Evolutionary conservation across 352 stramenopile species (phyloP), one percentile per base, ranked within the genome.

Genomic region (Pythium phragmitis): DNA sequence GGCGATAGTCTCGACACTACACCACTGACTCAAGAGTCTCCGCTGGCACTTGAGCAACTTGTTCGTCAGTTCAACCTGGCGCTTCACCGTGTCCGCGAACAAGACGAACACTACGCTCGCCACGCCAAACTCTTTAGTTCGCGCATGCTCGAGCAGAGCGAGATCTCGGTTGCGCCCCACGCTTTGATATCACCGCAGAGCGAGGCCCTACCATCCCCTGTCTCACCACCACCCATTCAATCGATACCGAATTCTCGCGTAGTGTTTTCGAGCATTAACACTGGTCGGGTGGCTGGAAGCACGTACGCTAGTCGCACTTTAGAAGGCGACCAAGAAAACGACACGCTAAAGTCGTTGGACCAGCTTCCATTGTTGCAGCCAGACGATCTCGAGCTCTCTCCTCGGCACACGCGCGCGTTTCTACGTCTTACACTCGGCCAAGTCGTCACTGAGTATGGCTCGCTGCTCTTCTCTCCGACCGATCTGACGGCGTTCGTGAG

Each of bases 51-150:
- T 11, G 23, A 74, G 9, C 56, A 70, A 34, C 68, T 69, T 9
- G 34, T 57, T 1, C 63, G 17, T 14, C 63, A 74, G 36, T 88
- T 77, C 43, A 61, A 76, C 17, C 51, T 70, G 7, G 60, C 79
- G 28, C 19, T 89, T 14, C 51, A 33, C 4, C 61, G 61, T 21
- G 79, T 91, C 21, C 78, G 78, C 1, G 42, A 63, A 8, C 79
- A 91, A 56, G 79, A 91, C 53, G 82, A 91, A 47, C 82, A 91
- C 53, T 89, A 89, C 30, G 79, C 79, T 17, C 75, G 73, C 21
- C 65, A 89, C 42, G 42, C 68, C 33, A 91, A 91, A 66, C 57
- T 91, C 2, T 91, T 89, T 47, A 88, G 69, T 52, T 76, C 82
- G 1, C 77, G 82, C 14, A 77, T 88, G 64, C 78, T 88, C 34